Evolutionary conservation across 2,329 filamentous ascomycete genomes (phyloP), one percentile per base, ranked within the genome.

Genomic region (Penicillium expansum): DNA sequence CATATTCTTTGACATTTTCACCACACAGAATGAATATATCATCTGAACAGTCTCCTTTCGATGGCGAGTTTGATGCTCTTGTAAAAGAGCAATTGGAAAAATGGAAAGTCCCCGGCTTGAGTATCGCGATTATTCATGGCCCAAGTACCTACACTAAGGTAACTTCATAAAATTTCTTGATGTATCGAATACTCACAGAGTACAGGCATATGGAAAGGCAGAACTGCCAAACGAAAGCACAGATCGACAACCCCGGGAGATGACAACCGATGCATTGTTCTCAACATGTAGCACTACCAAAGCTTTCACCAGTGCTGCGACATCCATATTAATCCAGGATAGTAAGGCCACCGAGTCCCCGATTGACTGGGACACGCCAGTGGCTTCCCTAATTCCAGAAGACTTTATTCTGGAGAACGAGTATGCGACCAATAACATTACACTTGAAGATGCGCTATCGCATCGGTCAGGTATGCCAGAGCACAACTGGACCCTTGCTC

Each of bases 291-390:
- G 65, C 48, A 70, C 68, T 1, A 69, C 67, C 4, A 69, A 69
- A 47, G 64, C 67, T 11, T 69, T 70, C 39, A 64, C 66, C 8
- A 59, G 60, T 8, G 66, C 67, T 11, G 60, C 60, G 9, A 55
- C 64, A 10, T 64, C 66, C 9, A 42, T 65, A 2, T 51, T 45
- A 0, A 63, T 67, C 20, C 56, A 67, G 16, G 63, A 67, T 2
- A 62, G 55, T 24, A 61, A 65, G 29, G 11, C 37, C 5, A 56
- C 53, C 1, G 3, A 56, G 1, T 48, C 22, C 0, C 61, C 62
- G 3, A 57, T 77, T 18, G 56, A 59, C n/a, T 77, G 76, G 73
- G 55, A 65, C 0, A 77, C 74, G 0, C 67, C 69, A 0, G 58
- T 79, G 4, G 66, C 67, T 10, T 62, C 67, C 8, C 43, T 78